These are phyloP conservation scores for Trypanosomatidae sp. DNA, from an alignment of 208 protist genomes.

Conservation along the genomic window DNA sequence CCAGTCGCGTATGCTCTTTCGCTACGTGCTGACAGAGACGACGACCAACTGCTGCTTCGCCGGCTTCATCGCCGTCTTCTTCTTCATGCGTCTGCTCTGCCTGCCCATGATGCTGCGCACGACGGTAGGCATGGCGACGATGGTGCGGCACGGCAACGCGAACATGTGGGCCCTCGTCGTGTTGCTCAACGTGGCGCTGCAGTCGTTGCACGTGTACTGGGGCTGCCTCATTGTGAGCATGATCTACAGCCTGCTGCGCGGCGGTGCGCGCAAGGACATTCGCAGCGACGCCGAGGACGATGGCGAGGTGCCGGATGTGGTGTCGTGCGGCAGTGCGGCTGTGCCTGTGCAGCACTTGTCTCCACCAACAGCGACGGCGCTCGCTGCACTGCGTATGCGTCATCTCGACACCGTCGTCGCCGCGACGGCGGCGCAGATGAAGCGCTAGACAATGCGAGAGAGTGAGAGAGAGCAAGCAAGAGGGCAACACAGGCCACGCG, in stretches of 20 bases:
- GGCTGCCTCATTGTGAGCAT: constrained; percentile 29
- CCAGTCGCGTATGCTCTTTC: constrained; percentile 8
- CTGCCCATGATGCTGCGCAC: constrained; percentile 22
- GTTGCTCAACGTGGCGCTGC: constrained; percentile 41
- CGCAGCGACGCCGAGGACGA: constrained; percentile 35
- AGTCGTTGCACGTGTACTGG: constrained; percentile 64
- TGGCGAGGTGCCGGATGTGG: constrained; percentile 7
- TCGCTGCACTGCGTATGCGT: no score
- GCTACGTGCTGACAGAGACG: constrained; percentile 15
- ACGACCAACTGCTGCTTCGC: constrained; percentile 27
- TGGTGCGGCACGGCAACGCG: constrained; percentile 31
- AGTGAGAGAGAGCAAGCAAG: no score
- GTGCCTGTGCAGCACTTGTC: no score
- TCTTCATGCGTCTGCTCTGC: constrained; percentile 49
- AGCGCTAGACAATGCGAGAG: no score
- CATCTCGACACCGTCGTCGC: no score
- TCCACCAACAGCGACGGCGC: no score
- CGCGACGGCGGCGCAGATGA: no score
- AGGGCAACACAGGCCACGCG: no score
- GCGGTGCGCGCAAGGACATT: constrained; percentile 29
- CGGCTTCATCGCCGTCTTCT: constrained; percentile 29
- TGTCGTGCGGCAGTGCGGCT: constrained; percentile 2
- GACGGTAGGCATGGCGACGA: constrained; percentile 11
- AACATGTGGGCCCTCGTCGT: constrained; percentile 31
- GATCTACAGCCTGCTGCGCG: constrained; percentile 8